A percentile compares a stretch with the other conserved stretches of the same genome.
phyloP scores from a whole-genome alignment of 2,329 filamentous ascomycete species.

The Calonectria hongkongensis region DNA sequence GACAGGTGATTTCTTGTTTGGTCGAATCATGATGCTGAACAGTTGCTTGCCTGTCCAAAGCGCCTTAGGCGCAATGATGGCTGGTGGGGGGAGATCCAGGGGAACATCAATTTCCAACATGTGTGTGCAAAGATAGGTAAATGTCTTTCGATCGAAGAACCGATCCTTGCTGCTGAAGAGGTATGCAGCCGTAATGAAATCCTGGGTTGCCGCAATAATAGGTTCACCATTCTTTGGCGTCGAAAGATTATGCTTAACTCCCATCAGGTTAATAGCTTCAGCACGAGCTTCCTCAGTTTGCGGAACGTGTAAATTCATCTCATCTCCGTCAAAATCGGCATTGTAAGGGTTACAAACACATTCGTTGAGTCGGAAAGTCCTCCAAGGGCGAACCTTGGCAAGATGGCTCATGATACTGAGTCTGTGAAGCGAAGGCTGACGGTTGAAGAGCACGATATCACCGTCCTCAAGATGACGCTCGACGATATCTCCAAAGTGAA shows the following conservation, averaged over 20 bases:
- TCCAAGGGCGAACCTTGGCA: constrained; percentile 94
- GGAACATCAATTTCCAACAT: constrained; percentile 90
- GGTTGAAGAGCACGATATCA: constrained; percentile 97
- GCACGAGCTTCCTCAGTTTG: constrained; percentile 97
- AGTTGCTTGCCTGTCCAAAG: constrained; percentile 99
- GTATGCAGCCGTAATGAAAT: constrained; percentile 98
- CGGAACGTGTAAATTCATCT: constrained; percentile 99
- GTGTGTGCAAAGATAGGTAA: constrained; percentile 92
- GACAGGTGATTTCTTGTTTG: constrained; percentile 88
- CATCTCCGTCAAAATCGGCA: constrained; percentile 98
- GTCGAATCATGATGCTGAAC: constrained; percentile 92
- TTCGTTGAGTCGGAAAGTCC: constrained; percentile 97
- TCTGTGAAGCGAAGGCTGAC: constrained; percentile 97
- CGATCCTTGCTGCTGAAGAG: constrained; percentile 93
- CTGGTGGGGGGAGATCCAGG: constrained; percentile 90
- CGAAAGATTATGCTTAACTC: constrained; percentile 95
- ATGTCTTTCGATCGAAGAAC: constrained; percentile 92
- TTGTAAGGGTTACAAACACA: constrained; percentile 99
- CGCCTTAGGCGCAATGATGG: constrained; percentile 88
- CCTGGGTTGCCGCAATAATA: constrained; percentile 98
- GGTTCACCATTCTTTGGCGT: constrained; percentile 99
- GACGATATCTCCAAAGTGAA: constrained; percentile 90
- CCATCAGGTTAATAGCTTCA: constrained; percentile 97
- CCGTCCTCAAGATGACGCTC: constrained; percentile 96
- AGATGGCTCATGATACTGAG: constrained; percentile 98